These are phyloP conservation scores for Rosa hybrid DNA, from an alignment of 331 rosid species.

Conservation along the genomic window DNA sequence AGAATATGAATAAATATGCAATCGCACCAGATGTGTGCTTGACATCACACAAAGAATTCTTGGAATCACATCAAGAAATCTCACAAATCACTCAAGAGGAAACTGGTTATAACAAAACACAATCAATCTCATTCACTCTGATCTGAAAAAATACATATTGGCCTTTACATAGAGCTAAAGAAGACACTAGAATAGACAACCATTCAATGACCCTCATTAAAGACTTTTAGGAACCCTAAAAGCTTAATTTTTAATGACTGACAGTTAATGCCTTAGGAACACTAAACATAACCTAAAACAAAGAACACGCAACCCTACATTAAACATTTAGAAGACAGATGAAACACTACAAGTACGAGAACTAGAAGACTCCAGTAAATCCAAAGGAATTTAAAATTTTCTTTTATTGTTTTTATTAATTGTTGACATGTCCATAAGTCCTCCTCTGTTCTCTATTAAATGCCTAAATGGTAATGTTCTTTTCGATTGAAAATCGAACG, in stretches of 20 bases:
- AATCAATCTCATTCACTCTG: no score
- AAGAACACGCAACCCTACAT: not conserved
- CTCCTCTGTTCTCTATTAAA: not conserved
- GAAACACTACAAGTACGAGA: not conserved
- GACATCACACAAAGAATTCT: no score
- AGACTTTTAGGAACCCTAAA: not conserved
- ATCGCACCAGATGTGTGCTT: not conserved
- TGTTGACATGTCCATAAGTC: not conserved
- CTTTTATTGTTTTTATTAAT: not conserved
- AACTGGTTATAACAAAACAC: not conserved
- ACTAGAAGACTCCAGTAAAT: not conserved
- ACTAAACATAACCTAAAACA: not conserved
- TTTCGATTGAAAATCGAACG: no score
- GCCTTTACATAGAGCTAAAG: not conserved
- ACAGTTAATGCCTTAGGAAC: not conserved
- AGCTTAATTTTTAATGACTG: not conserved
- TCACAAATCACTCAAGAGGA: not conserved
- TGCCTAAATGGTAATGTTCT: no score
- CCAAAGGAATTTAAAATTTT: no score
- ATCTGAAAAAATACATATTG: not conserved
- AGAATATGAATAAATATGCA: no score
- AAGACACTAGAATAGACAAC: not conserved
- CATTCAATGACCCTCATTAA: not conserved
- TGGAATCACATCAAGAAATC: not conserved
- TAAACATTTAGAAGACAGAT: not conserved